These are phyloP conservation scores for Paratinospora sagittata DNA, from an alignment of 164 flowering plant species.

Conservation along the genomic window DNA sequence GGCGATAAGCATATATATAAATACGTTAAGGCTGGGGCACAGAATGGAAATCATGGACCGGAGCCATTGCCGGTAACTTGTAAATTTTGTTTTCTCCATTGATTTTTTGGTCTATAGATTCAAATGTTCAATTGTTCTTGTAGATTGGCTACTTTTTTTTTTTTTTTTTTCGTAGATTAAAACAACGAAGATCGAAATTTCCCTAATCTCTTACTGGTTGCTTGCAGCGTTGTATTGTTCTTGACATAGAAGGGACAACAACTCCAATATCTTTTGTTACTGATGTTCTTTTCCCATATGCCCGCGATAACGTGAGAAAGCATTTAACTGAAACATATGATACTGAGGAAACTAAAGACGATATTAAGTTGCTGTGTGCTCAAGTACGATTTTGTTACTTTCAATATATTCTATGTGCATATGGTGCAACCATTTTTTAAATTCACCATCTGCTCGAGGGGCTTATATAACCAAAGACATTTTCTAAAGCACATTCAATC, in stretches of 20 bases:
- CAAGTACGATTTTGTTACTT: slow-evolving; percentile 51
- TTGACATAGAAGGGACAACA: slow-evolving; percentile 98
- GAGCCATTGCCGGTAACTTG: slow-evolving; percentile 37
- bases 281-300: slow-evolving; percentile 96
- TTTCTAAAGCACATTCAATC: no score
- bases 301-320: slow-evolving; percentile 80
- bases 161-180: not conserved
- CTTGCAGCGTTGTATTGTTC: slow-evolving; percentile 90
- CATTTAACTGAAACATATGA: slow-evolving; percentile 75
- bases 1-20: slow-evolving; percentile 12
- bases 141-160: not conserved
- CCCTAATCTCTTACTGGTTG: slow-evolving; percentile 2
- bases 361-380: slow-evolving; percentile 63
- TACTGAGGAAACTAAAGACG: slow-evolving; percentile 80
- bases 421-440: not conserved
- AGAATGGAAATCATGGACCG: slow-evolving; percentile 16
- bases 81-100: not conserved
- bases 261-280: slow-evolving; percentile 93
- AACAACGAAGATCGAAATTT: not conserved
- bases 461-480: no score
- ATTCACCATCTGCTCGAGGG: no score
- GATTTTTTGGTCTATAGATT: not conserved
- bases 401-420: not conserved
- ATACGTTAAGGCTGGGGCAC: slow-evolving; percentile 30
- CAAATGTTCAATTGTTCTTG: not conserved